A percentile compares a stretch with the other conserved stretches of the same genome.
Conservation (phyloP, 345 rosid genomes). For the Cardamine resedifolia region DNA sequence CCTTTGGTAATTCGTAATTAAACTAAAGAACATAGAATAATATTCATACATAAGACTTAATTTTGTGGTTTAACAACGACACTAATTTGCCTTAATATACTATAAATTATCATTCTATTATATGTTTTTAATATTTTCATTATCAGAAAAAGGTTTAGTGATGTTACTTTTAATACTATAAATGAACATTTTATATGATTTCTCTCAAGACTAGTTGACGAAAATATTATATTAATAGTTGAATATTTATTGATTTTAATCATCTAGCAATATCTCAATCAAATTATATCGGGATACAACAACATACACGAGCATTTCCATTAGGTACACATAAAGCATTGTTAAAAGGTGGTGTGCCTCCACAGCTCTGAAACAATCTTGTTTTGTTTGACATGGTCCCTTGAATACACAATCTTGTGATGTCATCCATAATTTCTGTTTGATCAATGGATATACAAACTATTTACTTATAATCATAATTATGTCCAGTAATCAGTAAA, state of each 20-base stretch:
- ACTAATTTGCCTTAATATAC: background rate
- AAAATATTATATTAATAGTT: background rate
- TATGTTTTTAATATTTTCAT: background rate
- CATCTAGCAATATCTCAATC: background rate
- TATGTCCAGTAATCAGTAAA: background rate
- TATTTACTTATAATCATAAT: background rate
- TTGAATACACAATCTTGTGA: background rate
- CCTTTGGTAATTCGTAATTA: background rate
- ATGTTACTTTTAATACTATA: background rate
- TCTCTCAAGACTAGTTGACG: background rate
- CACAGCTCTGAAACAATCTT: background rate
- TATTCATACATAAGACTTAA: background rate
- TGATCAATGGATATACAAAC: background rate
- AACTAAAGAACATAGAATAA: background rate
- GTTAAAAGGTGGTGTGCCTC: constrained; percentile 6
- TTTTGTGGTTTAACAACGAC: background rate
- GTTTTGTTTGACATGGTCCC: background rate
- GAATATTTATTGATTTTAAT: background rate
- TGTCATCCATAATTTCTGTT: background rate
- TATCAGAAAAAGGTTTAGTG: background rate
- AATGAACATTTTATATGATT: background rate
- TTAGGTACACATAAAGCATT: background rate
- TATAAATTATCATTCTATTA: background rate
- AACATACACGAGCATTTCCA: background rate
- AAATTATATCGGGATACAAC: background rate